Base-by-base conservation (phyloP, 2,329 filamentous ascomycete species). In the Colletotrichum sojae region DNA sequence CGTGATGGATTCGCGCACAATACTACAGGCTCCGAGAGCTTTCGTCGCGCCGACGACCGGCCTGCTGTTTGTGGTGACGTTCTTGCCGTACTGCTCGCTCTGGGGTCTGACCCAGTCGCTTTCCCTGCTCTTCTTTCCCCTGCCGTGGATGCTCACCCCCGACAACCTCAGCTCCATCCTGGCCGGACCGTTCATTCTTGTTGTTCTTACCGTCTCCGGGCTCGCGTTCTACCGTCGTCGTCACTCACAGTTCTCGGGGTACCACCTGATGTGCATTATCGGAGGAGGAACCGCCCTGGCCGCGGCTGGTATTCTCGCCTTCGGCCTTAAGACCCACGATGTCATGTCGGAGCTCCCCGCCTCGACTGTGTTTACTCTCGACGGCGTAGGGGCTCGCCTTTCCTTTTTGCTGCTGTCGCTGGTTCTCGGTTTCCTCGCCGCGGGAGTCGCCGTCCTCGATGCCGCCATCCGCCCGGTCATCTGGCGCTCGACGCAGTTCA, bases 31-130 rank as follows among this genome's bases (percentile, higher is more conserved):
- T 0, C 80, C 85, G 0, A 81, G 85, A 6, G 85, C 86, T 8
- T 76, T 86, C 59, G 71, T 80, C 15, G 84, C 87, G 0, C 87
- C 87, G 1, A 86, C 85, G 0, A 84, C 84, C 0, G 61, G 80
- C 15, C 78, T 89, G 1, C 78, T 87, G 15, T 82, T 84, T 25
- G 64, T 83, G 5, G 76, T 83, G 1, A 82, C 85, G 0, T 74
- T 84, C 25, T 77, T 89, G 1, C 84, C 87, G 0, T 76, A 80
- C 51, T 80, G 81, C 12, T 75, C 81, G 0, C 79, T 89, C 10
- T 88, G 86, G 83, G 83, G 83, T 12, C 66, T 87, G 9, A 72
- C 82, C 0, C 74, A 78, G 22, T 83, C 83, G 1, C 74, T 89
- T 15, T 83, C 85, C 5, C 77, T 85, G 3, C 75, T 89, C 25